Percentiles rank a stretch among this genome's conserved stretches.
phyloP scores from a whole-genome alignment of 129 eudicot species.

The Rutidosis leptorrhynchoides region DNA sequence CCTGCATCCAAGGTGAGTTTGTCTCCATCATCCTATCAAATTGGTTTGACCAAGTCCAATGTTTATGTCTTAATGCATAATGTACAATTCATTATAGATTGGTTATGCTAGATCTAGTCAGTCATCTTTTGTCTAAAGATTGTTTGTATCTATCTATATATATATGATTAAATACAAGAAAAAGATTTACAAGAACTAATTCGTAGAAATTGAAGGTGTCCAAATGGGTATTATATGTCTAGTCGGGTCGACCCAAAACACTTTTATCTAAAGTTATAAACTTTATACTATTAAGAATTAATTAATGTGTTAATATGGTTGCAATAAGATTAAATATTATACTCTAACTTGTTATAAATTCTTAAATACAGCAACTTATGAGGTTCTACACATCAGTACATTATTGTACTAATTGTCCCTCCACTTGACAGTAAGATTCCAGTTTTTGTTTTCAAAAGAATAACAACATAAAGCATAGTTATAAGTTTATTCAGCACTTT shows the following conservation, averaged over 20 bases:
- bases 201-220: background rate
- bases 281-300: background rate
- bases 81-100: background rate
- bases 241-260: background rate
- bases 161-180: background rate
- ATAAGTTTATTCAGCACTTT: background rate
- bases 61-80: background rate
- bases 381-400: background rate
- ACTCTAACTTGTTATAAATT: background rate
- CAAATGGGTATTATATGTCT: background rate
- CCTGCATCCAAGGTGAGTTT: too few relatives aligned
- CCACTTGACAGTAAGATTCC: background rate
- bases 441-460: background rate
- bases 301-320: background rate
- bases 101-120: background rate
- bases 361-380: background rate
- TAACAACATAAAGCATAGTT: background rate
- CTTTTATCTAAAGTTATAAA: background rate
- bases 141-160: background rate
- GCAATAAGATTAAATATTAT: too few relatives aligned
- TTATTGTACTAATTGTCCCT: background rate
- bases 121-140: background rate
- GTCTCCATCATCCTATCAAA: too few relatives aligned
- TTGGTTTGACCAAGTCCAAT: slow-evolving; percentile 54
- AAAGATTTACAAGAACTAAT: background rate